These are phyloP conservation scores for Penicillium arizonense DNA, from an alignment of 495 filamentous ascomycete species.

Conservation along the genomic window DNA sequence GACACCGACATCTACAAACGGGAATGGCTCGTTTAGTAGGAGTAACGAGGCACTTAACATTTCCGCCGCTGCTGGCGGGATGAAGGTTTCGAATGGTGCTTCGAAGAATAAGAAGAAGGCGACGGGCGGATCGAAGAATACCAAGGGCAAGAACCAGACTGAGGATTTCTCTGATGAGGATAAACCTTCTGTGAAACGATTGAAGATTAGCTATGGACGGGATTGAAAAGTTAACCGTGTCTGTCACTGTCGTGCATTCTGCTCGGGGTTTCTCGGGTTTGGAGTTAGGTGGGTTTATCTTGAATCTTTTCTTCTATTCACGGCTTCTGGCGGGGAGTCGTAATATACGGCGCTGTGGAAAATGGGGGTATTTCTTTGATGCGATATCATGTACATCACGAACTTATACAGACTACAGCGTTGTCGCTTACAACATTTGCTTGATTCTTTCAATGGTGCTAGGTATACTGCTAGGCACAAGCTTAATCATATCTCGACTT, in stretches of 20 bases:
- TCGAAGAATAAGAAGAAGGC: conserved; percentile 50
- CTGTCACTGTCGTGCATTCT: conserved; percentile 4
- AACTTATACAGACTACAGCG: conserved; percentile 10
- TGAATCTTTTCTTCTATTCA: neutral
- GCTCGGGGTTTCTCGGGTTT: conserved; percentile 10
- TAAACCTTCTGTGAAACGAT: conserved; percentile 44
- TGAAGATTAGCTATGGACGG: conserved; percentile 53
- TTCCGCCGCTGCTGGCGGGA: conserved; percentile 18
- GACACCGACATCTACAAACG: conserved; percentile 45
- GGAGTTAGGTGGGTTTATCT: conserved; percentile 13
- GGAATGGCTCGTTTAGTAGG: conserved; percentile 28
- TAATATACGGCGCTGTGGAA: conserved; percentile 2
- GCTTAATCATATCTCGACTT: no score
- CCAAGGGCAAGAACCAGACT: conserved; percentile 32
- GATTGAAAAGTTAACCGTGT: conserved; percentile 26
- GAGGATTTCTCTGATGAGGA: conserved; percentile 45
- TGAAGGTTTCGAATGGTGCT: conserved; percentile 17
- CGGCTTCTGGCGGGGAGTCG: conserved; percentile 1
- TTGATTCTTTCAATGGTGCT: neutral
- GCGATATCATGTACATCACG: conserved; percentile 24
- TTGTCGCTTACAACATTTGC: neutral
- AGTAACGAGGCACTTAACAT: conserved; percentile 26
- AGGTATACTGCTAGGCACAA: neutral
- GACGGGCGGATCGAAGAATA: conserved; percentile 28
- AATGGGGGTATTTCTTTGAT: conserved; percentile 1